Conservation (phyloP, 495 filamentous ascomycete genomes). For the Talaromyces borbonicus region DNA sequence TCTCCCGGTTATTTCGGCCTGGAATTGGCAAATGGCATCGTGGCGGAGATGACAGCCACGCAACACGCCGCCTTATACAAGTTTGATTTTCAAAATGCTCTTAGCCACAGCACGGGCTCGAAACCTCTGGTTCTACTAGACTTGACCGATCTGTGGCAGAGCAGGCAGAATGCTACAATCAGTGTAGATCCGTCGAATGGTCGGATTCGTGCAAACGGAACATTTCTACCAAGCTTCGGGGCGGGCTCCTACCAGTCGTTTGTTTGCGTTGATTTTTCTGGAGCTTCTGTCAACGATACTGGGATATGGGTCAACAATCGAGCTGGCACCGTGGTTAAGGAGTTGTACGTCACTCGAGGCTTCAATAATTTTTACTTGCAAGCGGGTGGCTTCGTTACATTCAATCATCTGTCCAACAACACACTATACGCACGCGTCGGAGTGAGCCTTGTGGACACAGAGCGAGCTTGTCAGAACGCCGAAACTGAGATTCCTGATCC, state of each 20-base stretch:
- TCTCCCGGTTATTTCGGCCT: slow-evolving; percentile 60
- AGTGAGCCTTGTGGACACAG: slow-evolving; percentile 13
- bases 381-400: slow-evolving; percentile 46
- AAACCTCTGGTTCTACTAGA: slow-evolving; percentile 55
- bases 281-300: slow-evolving; percentile 40
- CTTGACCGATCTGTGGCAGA: slow-evolving; percentile 54
- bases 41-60: slow-evolving; percentile 59
- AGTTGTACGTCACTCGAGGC: slow-evolving; percentile 38
- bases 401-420: slow-evolving; percentile 27
- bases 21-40: slow-evolving; percentile 46
- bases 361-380: slow-evolving; percentile 50
- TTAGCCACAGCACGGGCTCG: slow-evolving; percentile 27
- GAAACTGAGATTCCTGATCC: slow-evolving; percentile 49
- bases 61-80: slow-evolving; percentile 57
- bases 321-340: slow-evolving; percentile 41
- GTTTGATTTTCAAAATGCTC: slow-evolving; percentile 51
- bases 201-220: slow-evolving; percentile 54
- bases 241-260: slow-evolving; percentile 43
- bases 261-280: slow-evolving; percentile 54
- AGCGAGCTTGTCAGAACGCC: slow-evolving; percentile 28
- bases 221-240: slow-evolving; percentile 55
- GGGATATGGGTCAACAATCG: slow-evolving; percentile 52
- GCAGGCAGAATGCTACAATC: slow-evolving; percentile 52
- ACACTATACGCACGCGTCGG: slow-evolving; percentile 35
- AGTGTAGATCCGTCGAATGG: slow-evolving; percentile 48